phyloP scores from a whole-genome alignment of 176 grass and related monocot genomes.

The Bonia amplexicaulis region DNA sequence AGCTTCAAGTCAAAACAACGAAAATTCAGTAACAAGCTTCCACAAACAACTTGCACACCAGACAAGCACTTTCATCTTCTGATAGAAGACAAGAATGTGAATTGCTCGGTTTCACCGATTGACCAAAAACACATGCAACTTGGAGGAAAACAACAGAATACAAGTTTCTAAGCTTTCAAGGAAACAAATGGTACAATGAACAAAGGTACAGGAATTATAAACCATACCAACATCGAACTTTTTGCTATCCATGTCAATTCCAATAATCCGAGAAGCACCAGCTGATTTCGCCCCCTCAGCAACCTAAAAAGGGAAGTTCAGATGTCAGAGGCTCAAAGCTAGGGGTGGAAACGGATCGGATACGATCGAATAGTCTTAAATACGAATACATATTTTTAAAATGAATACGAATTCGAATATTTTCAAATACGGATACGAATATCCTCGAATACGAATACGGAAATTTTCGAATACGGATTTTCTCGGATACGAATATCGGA shows the following conservation, averaged over 20 bases:
- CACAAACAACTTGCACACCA: not conserved
- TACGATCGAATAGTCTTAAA: no score
- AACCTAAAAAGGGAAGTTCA: slow-evolving; percentile 51
- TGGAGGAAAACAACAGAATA: not conserved
- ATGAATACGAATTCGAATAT: no score
- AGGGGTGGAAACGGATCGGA: no score
- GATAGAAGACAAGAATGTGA: not conserved
- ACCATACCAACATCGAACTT: slow-evolving; percentile 82
- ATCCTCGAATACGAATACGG: no score
- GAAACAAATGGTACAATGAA: not conserved
- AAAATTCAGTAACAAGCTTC: not conserved
- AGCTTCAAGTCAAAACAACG: not conserved
- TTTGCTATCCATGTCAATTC: slow-evolving; percentile 86
- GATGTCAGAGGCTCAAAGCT: not conserved
- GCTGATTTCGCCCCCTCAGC: slow-evolving; percentile 90
- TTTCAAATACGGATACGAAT: no score
- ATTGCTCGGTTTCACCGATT: not conserved
- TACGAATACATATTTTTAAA: no score
- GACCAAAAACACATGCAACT: not conserved
- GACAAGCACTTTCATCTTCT: not conserved
- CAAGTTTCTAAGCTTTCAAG: not conserved
- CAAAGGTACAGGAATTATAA: not conserved
- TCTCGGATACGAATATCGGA: no score
- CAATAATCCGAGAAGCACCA: slow-evolving; percentile 89
- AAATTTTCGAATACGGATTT: no score